Base-by-base conservation (phyloP, 2,329 filamentous ascomycete species). In the Phyllosticta citribraziliensis region DNA sequence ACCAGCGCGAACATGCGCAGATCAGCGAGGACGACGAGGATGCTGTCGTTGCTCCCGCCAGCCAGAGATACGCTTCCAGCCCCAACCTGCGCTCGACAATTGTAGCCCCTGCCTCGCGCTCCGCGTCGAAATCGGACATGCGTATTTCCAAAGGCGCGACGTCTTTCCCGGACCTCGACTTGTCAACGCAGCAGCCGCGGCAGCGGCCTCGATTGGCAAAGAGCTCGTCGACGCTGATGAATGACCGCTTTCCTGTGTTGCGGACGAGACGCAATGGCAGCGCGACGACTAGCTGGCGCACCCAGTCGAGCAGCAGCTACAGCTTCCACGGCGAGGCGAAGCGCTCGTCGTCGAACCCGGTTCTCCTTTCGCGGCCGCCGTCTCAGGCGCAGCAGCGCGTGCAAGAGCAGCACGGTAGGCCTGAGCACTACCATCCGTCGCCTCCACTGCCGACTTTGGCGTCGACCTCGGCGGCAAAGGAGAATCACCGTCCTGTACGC, bases 211-310 rank as follows among this genome's bases (percentile, higher is more conserved):
- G 22, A 64, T 55, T 58, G 61, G 66, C 52, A 30, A 63, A 55
- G 12, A 53, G 60, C 12, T 35, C 62, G 14, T 72, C 72, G 1
- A 70, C 72, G 54, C 69, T 70, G 35, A 79, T 78, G 76, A 78
- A 78, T 47, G 76, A 77, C 17, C 72, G 75, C 0, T 78, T 76
- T 60, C 74, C 76, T 0, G 72, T 70, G 52, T 68, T 78, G n/a
- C 66, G 73, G 5, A 73, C 70, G 2, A 69, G 68, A 19, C 70
- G 72, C 25, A 64, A 66, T 2, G 66, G 68, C 1, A 71, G 69
- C 53, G 33, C 11, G 68, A 64, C 53, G 66, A 64, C 53, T 65
- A 52, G 51, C 51, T 52, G 19, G 24, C 19, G 51, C 51, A 52
- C 51, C 19, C 11, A 52, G 51, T 52, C 51, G 19, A 52, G 51